Evolutionary conservation across 768 basidiomycete species (phyloP).

Genomic region (Kwoniella dendrophila): DNA sequence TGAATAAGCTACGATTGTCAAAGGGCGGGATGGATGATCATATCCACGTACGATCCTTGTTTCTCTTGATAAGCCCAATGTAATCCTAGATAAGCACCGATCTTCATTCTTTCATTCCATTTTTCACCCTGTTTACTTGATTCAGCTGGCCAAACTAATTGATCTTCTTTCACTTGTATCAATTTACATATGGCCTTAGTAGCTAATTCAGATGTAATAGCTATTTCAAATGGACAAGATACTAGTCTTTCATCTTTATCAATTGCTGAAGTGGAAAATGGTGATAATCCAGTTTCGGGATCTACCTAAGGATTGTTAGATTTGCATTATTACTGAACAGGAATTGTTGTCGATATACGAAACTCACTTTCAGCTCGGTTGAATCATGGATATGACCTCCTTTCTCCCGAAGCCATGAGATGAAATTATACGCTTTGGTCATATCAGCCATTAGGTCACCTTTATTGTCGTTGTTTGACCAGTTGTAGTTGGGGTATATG

Average conservation of each 20-base stretch:
- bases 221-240: slow-evolving; percentile 53
- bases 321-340: no score
- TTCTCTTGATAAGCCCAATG: slow-evolving; percentile 41
- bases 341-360: neutral
- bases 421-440: slow-evolving; percentile 1
- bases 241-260: slow-evolving; percentile 38
- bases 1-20: slow-evolving; percentile 7
- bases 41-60: neutral
- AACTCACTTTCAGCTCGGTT: slow-evolving; percentile 22
- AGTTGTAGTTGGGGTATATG: no score
- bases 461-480: neutral
- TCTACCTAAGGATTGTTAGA: slow-evolving; percentile 20
- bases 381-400: slow-evolving; percentile 17
- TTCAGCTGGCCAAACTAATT: slow-evolving; percentile 30
- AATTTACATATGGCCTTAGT: slow-evolving; percentile 30
- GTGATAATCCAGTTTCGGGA: slow-evolving; percentile 39
- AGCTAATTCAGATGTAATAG: slow-evolving; percentile 51
- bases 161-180: slow-evolving; percentile 1
- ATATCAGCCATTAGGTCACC: slow-evolving; percentile 7
- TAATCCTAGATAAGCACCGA: slow-evolving; percentile 50
- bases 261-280: slow-evolving; percentile 37
- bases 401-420: slow-evolving; percentile 16
- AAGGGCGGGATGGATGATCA: neutral
- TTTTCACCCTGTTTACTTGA: slow-evolving; percentile 19
- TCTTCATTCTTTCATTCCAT: slow-evolving; percentile 48